phyloP scores from a whole-genome alignment of 768 basidiomycete genomes.

The Mycena maculata region DNA sequence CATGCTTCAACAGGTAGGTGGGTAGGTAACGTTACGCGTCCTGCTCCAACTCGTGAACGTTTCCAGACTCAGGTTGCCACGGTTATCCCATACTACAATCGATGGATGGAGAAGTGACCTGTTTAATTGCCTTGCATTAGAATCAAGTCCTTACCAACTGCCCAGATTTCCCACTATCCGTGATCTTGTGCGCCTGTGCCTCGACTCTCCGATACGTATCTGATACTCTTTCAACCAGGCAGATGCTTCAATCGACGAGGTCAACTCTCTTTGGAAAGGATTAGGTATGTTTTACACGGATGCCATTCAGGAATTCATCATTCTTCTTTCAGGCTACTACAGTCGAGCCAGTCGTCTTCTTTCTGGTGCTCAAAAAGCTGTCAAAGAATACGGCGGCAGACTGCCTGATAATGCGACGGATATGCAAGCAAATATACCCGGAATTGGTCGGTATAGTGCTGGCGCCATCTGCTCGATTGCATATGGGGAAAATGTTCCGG shows the following conservation, averaged over 20 bases:
- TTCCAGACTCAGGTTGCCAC: constrained; percentile 92
- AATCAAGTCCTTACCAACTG: constrained; percentile 19
- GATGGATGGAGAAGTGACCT: constrained; percentile 82
- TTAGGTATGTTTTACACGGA: constrained; percentile 45
- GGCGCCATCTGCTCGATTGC: constrained; percentile 90
- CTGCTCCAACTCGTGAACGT: no score
- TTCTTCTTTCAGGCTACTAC: constrained; percentile 75
- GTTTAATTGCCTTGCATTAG: constrained; percentile 36
- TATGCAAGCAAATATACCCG: constrained; percentile 86
- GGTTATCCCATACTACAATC: constrained; percentile 93
- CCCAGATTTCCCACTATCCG: constrained; percentile 83
- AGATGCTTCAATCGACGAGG: constrained; percentile 78
- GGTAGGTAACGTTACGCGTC: no score
- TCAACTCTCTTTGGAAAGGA: constrained; percentile 92
- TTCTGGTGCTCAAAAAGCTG: constrained; percentile 83
- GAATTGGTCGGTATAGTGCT: constrained; percentile 90
- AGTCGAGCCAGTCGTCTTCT: constrained; percentile 87
- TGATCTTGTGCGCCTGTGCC: constrained; percentile 67
- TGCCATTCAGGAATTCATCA: not conserved
- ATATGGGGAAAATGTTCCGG: constrained; percentile 84
- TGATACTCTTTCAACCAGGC: constrained; percentile 56
- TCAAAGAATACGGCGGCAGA: constrained; percentile 71
- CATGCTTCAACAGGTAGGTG: constrained; percentile 98
- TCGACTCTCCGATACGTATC: constrained; percentile 22
- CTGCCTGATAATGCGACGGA: constrained; percentile 85